Percentiles rank a stretch among this genome's conserved stretches.
These are phyloP conservation scores for Xylaria castorea DNA, from an alignment of 495 filamentous ascomycete genomes.

Conservation along the genomic window DNA sequence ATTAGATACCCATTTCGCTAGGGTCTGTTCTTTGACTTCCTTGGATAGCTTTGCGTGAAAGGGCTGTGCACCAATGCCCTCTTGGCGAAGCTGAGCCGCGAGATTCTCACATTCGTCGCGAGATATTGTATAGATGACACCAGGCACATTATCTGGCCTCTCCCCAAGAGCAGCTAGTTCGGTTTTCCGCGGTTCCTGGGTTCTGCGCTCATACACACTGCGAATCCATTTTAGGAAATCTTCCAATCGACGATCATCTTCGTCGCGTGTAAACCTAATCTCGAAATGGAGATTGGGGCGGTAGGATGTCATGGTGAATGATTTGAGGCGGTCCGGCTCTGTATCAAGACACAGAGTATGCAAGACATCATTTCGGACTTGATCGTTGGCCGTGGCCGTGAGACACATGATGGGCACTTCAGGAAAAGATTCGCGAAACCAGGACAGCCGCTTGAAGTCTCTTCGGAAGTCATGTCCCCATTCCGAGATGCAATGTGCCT, in stretches of 20 bases:
- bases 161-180: conserved; percentile 59
- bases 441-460: conserved; percentile 85
- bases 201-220: conserved; percentile 69
- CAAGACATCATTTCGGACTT: conserved; percentile 82
- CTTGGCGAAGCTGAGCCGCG: conserved; percentile 64
- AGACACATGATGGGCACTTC: conserved; percentile 87
- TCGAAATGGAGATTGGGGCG: conserved; percentile 92
- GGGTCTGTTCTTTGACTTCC: conserved; percentile 66
- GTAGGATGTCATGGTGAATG: conserved; percentile 80
- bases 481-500: conserved; percentile 97
- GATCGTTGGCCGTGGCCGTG: conserved; percentile 85
- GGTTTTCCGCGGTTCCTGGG: conserved; percentile 50
- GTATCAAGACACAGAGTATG: conserved; percentile 70
- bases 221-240: conserved; percentile 78
- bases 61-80: conserved; percentile 71
- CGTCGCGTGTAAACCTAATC: conserved; percentile 81
- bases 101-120: conserved; percentile 78
- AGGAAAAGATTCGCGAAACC: conserved; percentile 82
- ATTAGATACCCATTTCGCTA: conserved; percentile 77
- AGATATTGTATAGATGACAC: conserved; percentile 89
- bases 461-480: conserved; percentile 99
- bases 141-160: conserved; percentile 70
- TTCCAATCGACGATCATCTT: conserved; percentile 71
- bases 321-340: conserved; percentile 60
- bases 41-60: conserved; percentile 73